Percentiles rank a stretch among this genome's conserved stretches.
Conservation (phyloP, 441 rosid genomes). For the Daphne laureola region DNA sequence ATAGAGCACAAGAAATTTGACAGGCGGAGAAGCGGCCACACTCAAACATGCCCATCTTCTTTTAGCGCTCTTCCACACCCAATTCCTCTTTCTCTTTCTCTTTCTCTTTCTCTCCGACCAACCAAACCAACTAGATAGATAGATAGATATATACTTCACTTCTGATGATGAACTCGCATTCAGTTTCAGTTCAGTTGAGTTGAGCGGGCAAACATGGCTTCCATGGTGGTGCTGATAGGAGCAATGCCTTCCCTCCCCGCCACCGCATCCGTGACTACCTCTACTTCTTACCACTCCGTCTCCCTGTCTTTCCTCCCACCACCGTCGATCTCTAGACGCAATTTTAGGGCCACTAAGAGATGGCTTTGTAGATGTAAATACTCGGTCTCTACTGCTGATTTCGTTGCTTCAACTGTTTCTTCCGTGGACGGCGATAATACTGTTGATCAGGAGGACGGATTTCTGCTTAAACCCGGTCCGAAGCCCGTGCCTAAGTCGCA, state of each 20-base stretch:
- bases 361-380: constrained; percentile 87
- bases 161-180: too few relatives aligned
- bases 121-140: not conserved
- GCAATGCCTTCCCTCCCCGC: constrained; percentile 82
- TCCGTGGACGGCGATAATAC: constrained; percentile 35
- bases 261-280: constrained; percentile 27
- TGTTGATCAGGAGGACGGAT: constrained; percentile 37
- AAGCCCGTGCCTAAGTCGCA: constrained; percentile 61
- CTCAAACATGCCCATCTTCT: constrained; percentile 3
- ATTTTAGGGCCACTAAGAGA: constrained; percentile 35
- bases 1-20: not conserved
- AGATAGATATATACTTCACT: too few relatives aligned
- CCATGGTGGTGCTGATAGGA: constrained; percentile 66
- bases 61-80: not conserved
- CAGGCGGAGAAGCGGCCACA: constrained; percentile 17
- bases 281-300: constrained; percentile 42
- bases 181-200: not conserved
- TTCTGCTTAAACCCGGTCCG: constrained; percentile 76
- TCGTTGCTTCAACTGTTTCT: constrained; percentile 48
- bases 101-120: not conserved
- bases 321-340: constrained; percentile 50
- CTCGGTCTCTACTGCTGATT: constrained; percentile 67
- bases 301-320: constrained; percentile 46
- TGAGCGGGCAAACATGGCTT: constrained; percentile 13
- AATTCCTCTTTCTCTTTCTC: constrained; percentile 10